Conservation (phyloP, 148 eudicot genomes). For the Pouteria glomerata region DNA sequence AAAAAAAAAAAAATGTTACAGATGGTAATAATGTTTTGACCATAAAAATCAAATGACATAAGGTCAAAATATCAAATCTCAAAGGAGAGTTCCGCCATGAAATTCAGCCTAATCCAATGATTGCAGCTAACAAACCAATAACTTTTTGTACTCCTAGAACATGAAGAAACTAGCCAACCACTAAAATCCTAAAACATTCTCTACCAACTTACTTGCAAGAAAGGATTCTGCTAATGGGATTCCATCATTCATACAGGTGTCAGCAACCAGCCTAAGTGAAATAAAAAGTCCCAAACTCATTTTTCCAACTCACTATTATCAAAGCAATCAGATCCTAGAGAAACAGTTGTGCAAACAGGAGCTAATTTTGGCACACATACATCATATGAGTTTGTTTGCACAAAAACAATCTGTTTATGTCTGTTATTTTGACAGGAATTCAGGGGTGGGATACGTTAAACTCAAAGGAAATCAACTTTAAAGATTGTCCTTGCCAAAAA, state of each 20-base stretch:
- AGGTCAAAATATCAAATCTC: background rate
- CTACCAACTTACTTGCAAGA: background rate
- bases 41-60: background rate
- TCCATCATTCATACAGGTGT: background rate
- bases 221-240: background rate
- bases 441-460: background rate
- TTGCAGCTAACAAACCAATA: constrained; percentile 8
- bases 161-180: background rate
- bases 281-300: background rate
- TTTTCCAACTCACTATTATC: background rate
- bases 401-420: background rate
- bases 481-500: too few species aligned
- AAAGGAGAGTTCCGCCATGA: background rate
- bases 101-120: background rate
- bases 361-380: background rate
- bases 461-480: background rate
- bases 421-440: background rate
- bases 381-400: background rate
- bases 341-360: background rate
- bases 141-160: too few species aligned
- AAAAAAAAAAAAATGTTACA: background rate
- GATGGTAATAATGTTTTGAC: background rate
- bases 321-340: background rate
- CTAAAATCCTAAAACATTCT: background rate
- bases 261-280: background rate